A percentile compares a stretch with the other conserved stretches of the same genome.
phyloP scores from a whole-genome alignment of 129 eudicot genomes.

The Apium graveolens region DNA sequence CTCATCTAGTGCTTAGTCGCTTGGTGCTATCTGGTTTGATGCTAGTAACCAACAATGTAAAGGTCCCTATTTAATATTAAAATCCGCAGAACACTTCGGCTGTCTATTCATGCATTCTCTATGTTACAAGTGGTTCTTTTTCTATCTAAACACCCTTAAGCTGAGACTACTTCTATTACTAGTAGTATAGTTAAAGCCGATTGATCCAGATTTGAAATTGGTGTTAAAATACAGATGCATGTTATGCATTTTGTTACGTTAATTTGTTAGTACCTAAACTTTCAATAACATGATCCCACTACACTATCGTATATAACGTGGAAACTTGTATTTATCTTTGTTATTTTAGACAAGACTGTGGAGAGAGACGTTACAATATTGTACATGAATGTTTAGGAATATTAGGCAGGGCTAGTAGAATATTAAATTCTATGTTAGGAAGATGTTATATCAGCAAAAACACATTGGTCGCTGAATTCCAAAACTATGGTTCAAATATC shows the following conservation, averaged over 20 bases:
- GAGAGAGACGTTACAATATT: neutral
- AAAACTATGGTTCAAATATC: neutral
- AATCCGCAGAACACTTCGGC: neutral
- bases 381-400: conserved; percentile 3
- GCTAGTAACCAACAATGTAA: neutral
- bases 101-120: neutral
- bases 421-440: neutral
- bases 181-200: neutral
- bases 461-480: neutral
- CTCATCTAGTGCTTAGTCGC: neutral
- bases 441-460: conserved; percentile 1
- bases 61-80: neutral
- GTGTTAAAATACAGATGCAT: neutral
- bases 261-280: neutral
- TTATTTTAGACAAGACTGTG: neutral
- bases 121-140: conserved; percentile 1
- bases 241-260: neutral
- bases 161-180: neutral
- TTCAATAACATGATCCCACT: neutral
- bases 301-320: neutral
- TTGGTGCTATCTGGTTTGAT: neutral
- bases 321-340: neutral
- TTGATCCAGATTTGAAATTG: neutral
- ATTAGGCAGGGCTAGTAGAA: neutral
- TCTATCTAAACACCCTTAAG: neutral